Conservation (phyloP, 164 flowering plant species). For the Vitis vinifera region ASM3070453v1 NC_081818.1:26517501-26518000, state of each 20-base stretch:
- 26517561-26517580: no score
- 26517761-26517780: not conserved
- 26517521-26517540: no score
- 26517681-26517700: not conserved
- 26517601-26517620: no score
- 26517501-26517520: no score
- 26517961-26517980: conserved; percentile 92
- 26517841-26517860: not conserved
- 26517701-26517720: not conserved
- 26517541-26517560: no score
- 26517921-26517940: conserved; percentile 85
- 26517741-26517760: not conserved
- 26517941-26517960: conserved; percentile 85
- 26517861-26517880: not conserved
- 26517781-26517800: not conserved
- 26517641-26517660: no score
- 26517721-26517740: not conserved
- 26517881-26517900: not conserved
- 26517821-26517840: not conserved
- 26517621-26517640: no score
- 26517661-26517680: no score
- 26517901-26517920: not conserved
- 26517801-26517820: not conserved
- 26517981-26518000: conserved; percentile 89
- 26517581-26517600: no score